A percentile compares a stretch with the other conserved stretches of the same genome.
Evolutionary conservation across 129 eudicot genomes (phyloP).

Genomic region (Chrysanthemum makinoi): DNA sequence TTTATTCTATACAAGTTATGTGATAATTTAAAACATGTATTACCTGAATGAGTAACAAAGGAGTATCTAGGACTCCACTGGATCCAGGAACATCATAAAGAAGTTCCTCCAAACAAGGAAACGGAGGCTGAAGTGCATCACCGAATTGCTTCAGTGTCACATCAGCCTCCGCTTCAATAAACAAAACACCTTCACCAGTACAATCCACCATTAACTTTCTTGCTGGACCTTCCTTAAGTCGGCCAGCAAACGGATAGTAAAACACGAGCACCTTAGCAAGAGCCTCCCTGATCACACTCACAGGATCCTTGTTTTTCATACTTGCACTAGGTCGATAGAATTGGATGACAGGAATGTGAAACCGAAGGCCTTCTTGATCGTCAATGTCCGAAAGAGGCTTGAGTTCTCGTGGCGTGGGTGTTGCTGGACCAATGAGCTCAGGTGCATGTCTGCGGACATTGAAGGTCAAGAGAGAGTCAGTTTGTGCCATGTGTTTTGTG

Average conservation of each 20-base stretch:
- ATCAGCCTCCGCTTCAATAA: slow-evolving; percentile 78
- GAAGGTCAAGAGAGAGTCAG: slow-evolving; percentile 32
- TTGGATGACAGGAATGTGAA: slow-evolving; percentile 66
- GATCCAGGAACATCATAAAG: slow-evolving; percentile 56
- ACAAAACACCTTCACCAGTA: slow-evolving; percentile 68
- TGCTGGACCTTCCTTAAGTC: slow-evolving; percentile 55
- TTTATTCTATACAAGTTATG: too few species aligned
- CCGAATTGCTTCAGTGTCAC: slow-evolving; percentile 68
- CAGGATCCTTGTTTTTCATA: slow-evolving; percentile 44
- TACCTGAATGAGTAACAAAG: slow-evolving; percentile 71
- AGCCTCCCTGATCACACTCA: slow-evolving; percentile 51
- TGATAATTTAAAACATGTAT: too few species aligned
- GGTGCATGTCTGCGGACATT: slow-evolving; percentile 45
- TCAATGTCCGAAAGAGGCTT: slow-evolving; percentile 76
- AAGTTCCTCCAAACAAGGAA: slow-evolving; percentile 74
- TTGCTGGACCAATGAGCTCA: slow-evolving; percentile 51
- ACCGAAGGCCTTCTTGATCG: slow-evolving; percentile 86
- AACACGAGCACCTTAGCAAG: slow-evolving; percentile 58
- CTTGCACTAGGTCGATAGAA: slow-evolving; percentile 39
- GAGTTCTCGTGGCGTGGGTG: slow-evolving; percentile 56
- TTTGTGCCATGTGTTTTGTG: slow-evolving; percentile 20
- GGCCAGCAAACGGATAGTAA: slow-evolving; percentile 84
- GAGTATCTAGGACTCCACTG: slow-evolving; percentile 43
- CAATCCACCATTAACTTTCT: slow-evolving; percentile 69
- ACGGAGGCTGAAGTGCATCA: slow-evolving; percentile 71